A percentile compares a stretch with the other conserved stretches of the same genome.
Evolutionary conservation across 202 grass and related monocot genomes (phyloP).

Genomic region (Brachypodium distachyon): DNA sequence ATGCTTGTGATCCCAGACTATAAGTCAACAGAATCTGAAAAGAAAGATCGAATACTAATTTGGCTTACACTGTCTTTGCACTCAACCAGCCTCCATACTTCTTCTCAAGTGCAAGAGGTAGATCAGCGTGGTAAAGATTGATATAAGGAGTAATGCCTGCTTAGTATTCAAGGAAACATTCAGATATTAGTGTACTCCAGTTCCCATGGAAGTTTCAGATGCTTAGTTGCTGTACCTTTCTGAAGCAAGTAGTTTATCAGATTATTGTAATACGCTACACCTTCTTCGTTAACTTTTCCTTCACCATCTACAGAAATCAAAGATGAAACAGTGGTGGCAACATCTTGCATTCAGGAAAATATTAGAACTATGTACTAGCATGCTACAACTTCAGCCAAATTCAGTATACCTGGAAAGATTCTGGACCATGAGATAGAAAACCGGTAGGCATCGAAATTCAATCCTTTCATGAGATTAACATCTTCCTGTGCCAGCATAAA

Average conservation of each 20-base stretch:
- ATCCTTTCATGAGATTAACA: constrained; percentile 71
- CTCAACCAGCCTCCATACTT: constrained; percentile 74
- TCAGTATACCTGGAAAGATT: constrained; percentile 63
- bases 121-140: constrained; percentile 73
- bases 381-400: background rate
- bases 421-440: constrained; percentile 92
- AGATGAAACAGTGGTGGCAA: background rate
- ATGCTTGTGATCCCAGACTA: background rate
- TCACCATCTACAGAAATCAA: constrained; percentile 41
- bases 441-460: constrained; percentile 75
- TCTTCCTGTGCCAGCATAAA: constrained; percentile 43
- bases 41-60: background rate
- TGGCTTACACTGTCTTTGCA: constrained; percentile 60
- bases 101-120: constrained; percentile 66
- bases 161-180: constrained; percentile 10
- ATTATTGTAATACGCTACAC: constrained; percentile 76
- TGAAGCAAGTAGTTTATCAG: constrained; percentile 72
- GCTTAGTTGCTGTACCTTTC: constrained; percentile 46
- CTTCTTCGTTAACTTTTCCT: constrained; percentile 60
- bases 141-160: constrained; percentile 72
- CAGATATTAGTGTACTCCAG: background rate
- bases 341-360: background rate
- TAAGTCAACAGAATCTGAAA: background rate
- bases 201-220: background rate
- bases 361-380: background rate